Base-by-base conservation (phyloP, 1,284 basidiomycete species). In the Sparassis latifolia region DNA sequence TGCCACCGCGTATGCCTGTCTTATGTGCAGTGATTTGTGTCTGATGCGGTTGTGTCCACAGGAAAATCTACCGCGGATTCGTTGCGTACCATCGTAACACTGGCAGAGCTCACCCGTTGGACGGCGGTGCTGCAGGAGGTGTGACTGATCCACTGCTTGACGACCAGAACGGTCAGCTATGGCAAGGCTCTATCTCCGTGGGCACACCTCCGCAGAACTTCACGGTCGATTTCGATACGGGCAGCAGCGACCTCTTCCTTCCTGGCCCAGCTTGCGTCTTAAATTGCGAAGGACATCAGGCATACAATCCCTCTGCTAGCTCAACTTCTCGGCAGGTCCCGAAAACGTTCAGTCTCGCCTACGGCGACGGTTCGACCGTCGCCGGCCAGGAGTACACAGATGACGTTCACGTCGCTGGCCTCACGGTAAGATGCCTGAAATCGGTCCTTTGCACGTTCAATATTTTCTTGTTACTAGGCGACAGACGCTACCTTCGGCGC, bases 341-440 rank as follows among this genome's bases (percentile, higher is more conserved):
- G n/a, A 50, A 48, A 33, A 49, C 42, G 0, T 74, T 71, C 58
- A 42, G 44, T 1, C 52, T 69, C 10, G 2, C 39, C 9, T 75
- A 66, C 41, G 69, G 64, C 2, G 69, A 73, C 51, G 66, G 68
- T 12, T 68, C 70, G 4, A 49, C 51, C 9, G 66, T 66, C 31
- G 10, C n/a, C 5, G 65, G 69, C n/a, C 52, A 62, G 41, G 56
- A 69, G 53, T 72, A 67, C 49, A 51, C 53, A 27, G 73, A 77
- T 44, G 62, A 58, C 5, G 64, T 75, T 7, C 37, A 42, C n/a
- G 47, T 66, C 33, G 58, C 53, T 10, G 62, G 60, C n/a, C 66
- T 71, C 33, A 66, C 62, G 35, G 75, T 76, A 45, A 51, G 58
- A 33, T 20, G 20, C 20, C 20, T 20, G 20, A 64, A 42, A 62